These are phyloP conservation scores for Jatropha multifida DNA, from an alignment of 441 rosid genomes.

Conservation along the genomic window DNA sequence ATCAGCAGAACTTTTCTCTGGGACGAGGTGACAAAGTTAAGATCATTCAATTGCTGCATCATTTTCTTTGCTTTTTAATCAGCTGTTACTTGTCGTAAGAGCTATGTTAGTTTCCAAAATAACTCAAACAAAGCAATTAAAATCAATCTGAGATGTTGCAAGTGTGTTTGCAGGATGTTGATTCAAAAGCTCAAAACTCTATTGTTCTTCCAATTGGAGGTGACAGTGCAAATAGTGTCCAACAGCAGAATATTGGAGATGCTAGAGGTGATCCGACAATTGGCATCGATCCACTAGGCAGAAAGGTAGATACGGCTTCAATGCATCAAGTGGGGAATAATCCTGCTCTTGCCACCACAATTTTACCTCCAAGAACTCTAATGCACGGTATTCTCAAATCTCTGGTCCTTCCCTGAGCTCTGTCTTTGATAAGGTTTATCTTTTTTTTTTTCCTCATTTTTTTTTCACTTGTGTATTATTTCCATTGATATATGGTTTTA, in stretches of 20 bases:
- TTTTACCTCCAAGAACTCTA: slow-evolving; percentile 29
- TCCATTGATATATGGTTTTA: background rate
- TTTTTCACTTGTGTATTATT: background rate
- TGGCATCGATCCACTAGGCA: slow-evolving; percentile 18
- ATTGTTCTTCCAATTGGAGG: slow-evolving; percentile 23
- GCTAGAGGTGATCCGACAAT: slow-evolving; percentile 20
- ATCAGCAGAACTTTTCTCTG: slow-evolving; percentile 1
- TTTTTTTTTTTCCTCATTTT: background rate
- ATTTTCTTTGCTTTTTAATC: background rate
- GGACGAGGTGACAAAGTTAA: background rate
- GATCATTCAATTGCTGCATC: background rate
- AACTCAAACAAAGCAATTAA: background rate
- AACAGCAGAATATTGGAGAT: slow-evolving; percentile 20
- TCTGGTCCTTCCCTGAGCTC: slow-evolving; percentile 2
- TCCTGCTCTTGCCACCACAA: slow-evolving; percentile 21
- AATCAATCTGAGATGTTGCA: background rate
- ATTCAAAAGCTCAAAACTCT: slow-evolving; percentile 34
- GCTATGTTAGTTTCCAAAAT: background rate
- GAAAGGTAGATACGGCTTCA: slow-evolving; percentile 30
- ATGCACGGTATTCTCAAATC: slow-evolving; percentile 30
- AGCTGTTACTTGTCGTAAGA: background rate
- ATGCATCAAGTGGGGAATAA: slow-evolving; percentile 24
- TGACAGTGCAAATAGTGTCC: slow-evolving; percentile 27
- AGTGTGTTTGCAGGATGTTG: slow-evolving; percentile 37
- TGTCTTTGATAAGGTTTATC: background rate